These are phyloP conservation scores for Hirschfeldia incana DNA, from an alignment of 345 rosid genomes.

Conservation along the genomic window DNA sequence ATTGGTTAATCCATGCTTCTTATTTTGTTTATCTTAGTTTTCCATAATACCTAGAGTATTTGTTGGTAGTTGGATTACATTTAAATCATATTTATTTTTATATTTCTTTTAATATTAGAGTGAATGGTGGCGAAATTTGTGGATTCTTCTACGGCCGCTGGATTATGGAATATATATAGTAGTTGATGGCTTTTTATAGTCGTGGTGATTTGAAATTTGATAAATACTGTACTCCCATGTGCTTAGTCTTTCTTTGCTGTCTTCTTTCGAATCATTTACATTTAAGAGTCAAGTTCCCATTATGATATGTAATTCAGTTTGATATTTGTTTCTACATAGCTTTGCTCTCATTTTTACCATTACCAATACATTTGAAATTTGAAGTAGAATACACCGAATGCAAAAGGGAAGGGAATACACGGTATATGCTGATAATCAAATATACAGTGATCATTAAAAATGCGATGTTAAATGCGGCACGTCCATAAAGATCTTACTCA, in stretches of 20 bases:
- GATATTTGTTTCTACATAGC: neutral
- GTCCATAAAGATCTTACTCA: constrained; percentile 4
- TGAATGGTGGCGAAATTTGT: constrained; percentile 42
- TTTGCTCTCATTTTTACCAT: constrained; percentile 13
- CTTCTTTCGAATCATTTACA: constrained; percentile 30
- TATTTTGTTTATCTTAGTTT: constrained; percentile 14
- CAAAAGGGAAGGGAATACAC: neutral
- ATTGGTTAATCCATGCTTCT: constrained; percentile 6
- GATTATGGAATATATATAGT: constrained; percentile 13
- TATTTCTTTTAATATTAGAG: constrained; percentile 24
- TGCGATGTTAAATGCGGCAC: neutral
- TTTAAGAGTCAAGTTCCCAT: constrained; percentile 12
- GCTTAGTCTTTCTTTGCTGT: constrained; percentile 23
- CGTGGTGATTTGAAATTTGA: constrained; percentile 23
- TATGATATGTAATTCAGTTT: constrained; percentile 9
- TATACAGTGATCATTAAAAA: neutral
- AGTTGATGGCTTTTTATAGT: neutral
- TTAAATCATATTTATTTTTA: constrained; percentile 15
- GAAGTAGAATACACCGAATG: neutral
- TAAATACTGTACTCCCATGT: constrained; percentile 36
- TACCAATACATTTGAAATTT: constrained; percentile 11
- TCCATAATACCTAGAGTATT: constrained; percentile 23
- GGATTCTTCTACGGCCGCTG: constrained; percentile 40
- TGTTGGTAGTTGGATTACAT: constrained; percentile 20
- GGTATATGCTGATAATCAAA: neutral